Conservation (phyloP, 1,139 yeast genomes). For the Yamadazyma membranifaciens region DNA sequence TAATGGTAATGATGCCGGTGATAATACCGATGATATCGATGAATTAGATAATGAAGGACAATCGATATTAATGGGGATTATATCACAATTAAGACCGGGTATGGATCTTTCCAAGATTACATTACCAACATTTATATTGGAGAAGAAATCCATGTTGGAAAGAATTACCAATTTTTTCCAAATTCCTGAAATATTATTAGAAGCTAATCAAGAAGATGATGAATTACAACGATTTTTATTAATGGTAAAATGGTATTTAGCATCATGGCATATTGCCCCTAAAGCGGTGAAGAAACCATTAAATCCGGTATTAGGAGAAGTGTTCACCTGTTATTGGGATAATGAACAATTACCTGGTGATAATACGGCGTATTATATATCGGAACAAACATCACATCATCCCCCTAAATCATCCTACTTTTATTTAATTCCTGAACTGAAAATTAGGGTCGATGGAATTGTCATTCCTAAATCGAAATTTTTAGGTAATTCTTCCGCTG, state of each 20-base stretch:
- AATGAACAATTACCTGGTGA: constrained; percentile 53
- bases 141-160: constrained; percentile 94
- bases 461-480: constrained; percentile 85
- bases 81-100: constrained; percentile 89
- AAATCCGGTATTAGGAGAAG: constrained; percentile 91
- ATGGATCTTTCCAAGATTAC: constrained; percentile 88
- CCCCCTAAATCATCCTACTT: constrained; percentile 98
- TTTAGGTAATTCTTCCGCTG: constrained; percentile 94
- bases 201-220: constrained; percentile 63
- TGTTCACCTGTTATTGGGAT: constrained; percentile 91
- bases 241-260: constrained; percentile 83
- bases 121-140: constrained; percentile 89
- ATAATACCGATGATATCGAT: constrained; percentile 58
- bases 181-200: constrained; percentile 72
- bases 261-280: constrained; percentile 98
- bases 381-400: constrained; percentile 96
- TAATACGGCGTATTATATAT: constrained; percentile 70
- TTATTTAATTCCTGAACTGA: constrained; percentile 76
- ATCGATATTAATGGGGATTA: constrained; percentile 79
- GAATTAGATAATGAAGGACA: constrained; percentile 91
- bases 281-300: constrained; percentile 97
- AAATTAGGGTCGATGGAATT: constrained; percentile 85
- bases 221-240: constrained; percentile 66
- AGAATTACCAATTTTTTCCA: constrained; percentile 88
- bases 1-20: constrained; percentile 1